These are phyloP conservation scores for Pouteria glomerata DNA, from an alignment of 148 eudicot genomes.

Conservation along the genomic window DNA sequence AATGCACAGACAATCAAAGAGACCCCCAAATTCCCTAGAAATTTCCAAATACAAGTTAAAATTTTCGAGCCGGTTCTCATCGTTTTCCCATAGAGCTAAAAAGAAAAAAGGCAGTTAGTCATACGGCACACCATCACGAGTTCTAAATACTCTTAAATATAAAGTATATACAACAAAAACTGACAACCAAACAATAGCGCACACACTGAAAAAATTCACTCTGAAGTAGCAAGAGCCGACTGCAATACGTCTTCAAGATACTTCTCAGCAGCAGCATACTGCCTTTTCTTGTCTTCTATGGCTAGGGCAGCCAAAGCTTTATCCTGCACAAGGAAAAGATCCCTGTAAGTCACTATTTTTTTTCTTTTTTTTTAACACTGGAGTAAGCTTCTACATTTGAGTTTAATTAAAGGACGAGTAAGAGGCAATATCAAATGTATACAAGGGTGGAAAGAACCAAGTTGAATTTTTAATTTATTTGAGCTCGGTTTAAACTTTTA, in stretches of 20 bases:
- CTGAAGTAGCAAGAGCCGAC: conserved; percentile 63
- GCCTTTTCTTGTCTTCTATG: conserved; percentile 90
- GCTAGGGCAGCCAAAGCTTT: conserved; percentile 92
- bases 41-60: no score
- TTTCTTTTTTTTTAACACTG: no score
- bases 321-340: conserved; percentile 43
- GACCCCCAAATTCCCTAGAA: no score
- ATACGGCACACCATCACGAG: neutral
- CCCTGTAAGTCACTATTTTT: neutral
- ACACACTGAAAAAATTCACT: conserved; percentile 10
- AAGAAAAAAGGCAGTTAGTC: no score
- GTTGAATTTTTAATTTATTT: no score
- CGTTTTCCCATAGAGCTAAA: no score
- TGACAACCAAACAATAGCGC: neutral
- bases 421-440: neutral
- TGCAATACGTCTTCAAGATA: conserved; percentile 92
- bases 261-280: conserved; percentile 90
- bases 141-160: neutral
- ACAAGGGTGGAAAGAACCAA: no score
- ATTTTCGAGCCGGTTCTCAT: no score
- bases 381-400: no score
- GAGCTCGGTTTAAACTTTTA: no score
- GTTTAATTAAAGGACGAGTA: no score
- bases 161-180: neutral
- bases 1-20: no score